Conservation (phyloP, 441 rosid genomes). For the Populus tomentosa region DNA sequence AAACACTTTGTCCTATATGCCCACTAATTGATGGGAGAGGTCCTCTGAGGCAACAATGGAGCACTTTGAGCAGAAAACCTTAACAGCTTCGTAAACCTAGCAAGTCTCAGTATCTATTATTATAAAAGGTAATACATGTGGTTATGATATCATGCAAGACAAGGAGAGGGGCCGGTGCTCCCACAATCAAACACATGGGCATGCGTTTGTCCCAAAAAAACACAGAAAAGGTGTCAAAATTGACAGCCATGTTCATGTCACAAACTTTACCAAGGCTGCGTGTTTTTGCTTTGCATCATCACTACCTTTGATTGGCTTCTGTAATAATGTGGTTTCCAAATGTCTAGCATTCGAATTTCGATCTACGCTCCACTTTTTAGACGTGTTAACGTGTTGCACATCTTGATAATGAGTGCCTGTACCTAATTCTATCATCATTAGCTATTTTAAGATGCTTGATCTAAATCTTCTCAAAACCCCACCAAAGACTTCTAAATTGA, state of each 20-base stretch:
- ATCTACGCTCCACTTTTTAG: neutral
- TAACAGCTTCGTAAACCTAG: neutral
- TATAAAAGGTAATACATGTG: neutral
- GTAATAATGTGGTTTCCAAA: neutral
- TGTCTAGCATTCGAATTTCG: neutral
- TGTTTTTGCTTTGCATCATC: neutral
- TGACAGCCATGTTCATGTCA: neutral
- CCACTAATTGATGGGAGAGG: neutral
- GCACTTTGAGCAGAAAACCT: neutral
- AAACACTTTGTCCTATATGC: neutral
- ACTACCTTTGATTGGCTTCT: neutral
- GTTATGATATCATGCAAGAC: neutral
- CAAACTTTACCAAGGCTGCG: neutral
- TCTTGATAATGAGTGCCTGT: neutral
- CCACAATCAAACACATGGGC: neutral
- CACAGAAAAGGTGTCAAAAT: neutral
- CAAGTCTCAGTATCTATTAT: neutral
- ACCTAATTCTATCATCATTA: neutral
- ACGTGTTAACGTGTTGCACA: neutral
- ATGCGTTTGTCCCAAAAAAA: constrained; percentile 2
- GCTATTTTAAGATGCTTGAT: neutral
- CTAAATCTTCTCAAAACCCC: neutral
- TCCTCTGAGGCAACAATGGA: no score
- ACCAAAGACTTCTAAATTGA: no score
- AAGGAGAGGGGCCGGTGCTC: neutral